A percentile compares a stretch with the other conserved stretches of the same genome.
Conservation (phyloP, 345 rosid species). For the Xanthoceras sorbifolium region DNA sequence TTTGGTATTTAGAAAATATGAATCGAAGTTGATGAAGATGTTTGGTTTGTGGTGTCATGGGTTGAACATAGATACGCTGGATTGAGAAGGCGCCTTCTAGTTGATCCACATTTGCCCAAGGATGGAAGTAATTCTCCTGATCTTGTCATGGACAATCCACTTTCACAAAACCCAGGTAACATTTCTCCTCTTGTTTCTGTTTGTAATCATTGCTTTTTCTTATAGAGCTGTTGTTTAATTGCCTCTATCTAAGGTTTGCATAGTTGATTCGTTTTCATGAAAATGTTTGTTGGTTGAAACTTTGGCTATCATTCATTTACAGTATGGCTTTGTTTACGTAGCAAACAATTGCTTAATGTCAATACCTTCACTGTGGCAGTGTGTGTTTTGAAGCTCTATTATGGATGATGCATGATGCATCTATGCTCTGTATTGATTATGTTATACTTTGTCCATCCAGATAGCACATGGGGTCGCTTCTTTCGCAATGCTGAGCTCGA, state of each 20-base stretch:
- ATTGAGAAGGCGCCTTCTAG: slow-evolving; percentile 71
- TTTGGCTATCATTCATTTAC: slow-evolving; percentile 3
- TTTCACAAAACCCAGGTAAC: slow-evolving; percentile 95
- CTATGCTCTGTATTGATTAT: slow-evolving; percentile 9
- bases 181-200: slow-evolving; percentile 20
- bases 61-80: slow-evolving; percentile 96
- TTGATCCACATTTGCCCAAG: slow-evolving; percentile 75
- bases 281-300: neutral
- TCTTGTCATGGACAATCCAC: slow-evolving; percentile 83
- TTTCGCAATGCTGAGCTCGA: slow-evolving; percentile 94
- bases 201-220: no score
- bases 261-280: neutral
- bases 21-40: no score
- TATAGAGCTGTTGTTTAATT: neutral
- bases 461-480: slow-evolving; percentile 95
- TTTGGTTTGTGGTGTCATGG: slow-evolving; percentile 14
- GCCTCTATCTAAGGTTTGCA: neutral
- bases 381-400: neutral
- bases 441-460: slow-evolving; percentile 39
- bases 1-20: no score
- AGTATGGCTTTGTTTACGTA: neutral
- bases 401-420: neutral
- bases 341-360: neutral
- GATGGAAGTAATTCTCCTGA: slow-evolving; percentile 61
- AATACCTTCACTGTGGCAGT: neutral